phyloP scores from a whole-genome alignment of 2,329 filamentous ascomycete genomes.

The Drechslerella coelobrocha region DNA sequence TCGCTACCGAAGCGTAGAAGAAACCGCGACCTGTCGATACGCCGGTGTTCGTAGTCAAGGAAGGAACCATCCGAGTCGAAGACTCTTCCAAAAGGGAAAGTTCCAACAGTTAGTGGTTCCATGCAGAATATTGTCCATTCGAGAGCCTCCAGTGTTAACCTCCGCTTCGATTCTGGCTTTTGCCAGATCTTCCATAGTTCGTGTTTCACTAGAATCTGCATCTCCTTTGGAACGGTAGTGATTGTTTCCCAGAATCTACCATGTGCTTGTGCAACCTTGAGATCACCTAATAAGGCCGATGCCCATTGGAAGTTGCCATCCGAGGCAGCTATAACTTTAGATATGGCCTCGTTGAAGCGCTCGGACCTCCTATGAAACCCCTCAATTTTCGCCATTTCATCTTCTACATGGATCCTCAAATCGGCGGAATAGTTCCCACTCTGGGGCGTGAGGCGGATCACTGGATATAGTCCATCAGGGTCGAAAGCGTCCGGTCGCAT shows the following conservation, averaged over 20 bases:
- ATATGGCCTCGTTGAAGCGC: conserved; percentile 33
- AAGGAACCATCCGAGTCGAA: conserved; percentile 49
- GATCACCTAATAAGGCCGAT: conserved; percentile 27
- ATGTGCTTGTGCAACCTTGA: conserved; percentile 43
- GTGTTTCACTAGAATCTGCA: conserved; percentile 41
- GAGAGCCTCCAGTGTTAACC: conserved; percentile 33
- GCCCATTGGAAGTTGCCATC: conserved; percentile 49
- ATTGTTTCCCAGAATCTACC: conserved; percentile 49
- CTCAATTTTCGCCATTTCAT: conserved; percentile 45
- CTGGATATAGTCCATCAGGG: conserved; percentile 44
- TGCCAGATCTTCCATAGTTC: conserved; percentile 50
- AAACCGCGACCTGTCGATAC: conserved; percentile 44
- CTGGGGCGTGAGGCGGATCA: conserved; percentile 39
- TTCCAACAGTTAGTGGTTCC: conserved; percentile 41
- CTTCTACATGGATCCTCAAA: conserved; percentile 43
- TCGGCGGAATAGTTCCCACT: conserved; percentile 42
- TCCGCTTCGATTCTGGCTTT: conserved; percentile 45
- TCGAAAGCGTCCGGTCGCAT: conserved; percentile 50
- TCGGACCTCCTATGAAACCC: conserved; percentile 37
- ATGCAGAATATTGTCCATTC: conserved; percentile 51
- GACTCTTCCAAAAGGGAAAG: conserved; percentile 37
- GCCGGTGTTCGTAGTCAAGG: conserved; percentile 44
- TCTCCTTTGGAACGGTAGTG: conserved; percentile 35
- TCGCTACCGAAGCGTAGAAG: conserved; percentile 44
- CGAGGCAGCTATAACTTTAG: conserved; percentile 46